phyloP scores from a whole-genome alignment of 345 rosid genomes.

The Conringia planisiliqua region DNA sequence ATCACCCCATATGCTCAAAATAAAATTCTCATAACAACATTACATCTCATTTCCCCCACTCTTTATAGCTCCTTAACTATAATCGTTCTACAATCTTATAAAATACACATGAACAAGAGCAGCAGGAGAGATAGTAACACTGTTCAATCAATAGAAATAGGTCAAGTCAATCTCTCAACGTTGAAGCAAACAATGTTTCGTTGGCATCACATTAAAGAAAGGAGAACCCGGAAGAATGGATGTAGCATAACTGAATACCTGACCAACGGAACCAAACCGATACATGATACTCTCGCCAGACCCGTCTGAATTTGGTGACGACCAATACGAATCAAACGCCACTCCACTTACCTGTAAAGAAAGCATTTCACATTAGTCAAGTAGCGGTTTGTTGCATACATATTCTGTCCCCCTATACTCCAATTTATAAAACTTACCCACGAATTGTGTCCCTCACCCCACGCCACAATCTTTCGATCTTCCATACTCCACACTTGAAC shows the following conservation, averaged over 20 bases:
- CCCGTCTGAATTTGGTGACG: conserved; percentile 80
- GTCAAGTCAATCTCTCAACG: neutral
- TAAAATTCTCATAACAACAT: neutral
- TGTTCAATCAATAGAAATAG: neutral
- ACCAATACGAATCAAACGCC: conserved; percentile 93
- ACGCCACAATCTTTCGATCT: conserved; percentile 92
- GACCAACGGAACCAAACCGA: conserved; percentile 97
- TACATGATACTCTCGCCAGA: conserved; percentile 75
- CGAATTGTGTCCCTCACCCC: conserved; percentile 99
- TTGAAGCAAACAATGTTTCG: neutral
- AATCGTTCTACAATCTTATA: neutral
- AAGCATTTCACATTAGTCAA: conserved; percentile 30
- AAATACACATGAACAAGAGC: neutral
- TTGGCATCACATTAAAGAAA: neutral
- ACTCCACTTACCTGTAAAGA: conserved; percentile 94
- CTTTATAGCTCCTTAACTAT: neutral
- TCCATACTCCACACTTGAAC: conserved; percentile 99
- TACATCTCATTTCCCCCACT: neutral
- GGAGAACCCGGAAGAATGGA: neutral
- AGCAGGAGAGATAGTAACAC: neutral
- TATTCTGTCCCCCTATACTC: neutral
- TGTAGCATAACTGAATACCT: conserved; percentile 47
- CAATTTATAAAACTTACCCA: conserved; percentile 56
- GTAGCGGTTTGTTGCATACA: neutral
- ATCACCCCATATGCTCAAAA: neutral